Percentiles rank a stretch among this genome's conserved stretches.
phyloP scores from a whole-genome alignment of 2,329 filamentous ascomycete species.

The Exophiala alcalophila region DNA sequence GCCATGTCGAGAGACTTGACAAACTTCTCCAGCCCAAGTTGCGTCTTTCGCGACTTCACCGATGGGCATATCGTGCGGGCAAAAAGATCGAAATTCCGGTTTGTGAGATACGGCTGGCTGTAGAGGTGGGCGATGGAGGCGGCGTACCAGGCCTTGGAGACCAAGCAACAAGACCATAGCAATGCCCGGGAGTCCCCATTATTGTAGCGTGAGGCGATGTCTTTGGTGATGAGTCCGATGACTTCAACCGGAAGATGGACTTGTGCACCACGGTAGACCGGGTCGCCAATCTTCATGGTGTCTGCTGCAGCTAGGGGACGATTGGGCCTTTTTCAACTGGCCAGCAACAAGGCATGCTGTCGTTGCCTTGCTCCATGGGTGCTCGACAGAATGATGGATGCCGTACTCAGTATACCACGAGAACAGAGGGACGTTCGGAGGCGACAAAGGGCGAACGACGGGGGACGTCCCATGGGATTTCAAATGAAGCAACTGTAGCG shows the following conservation, averaged over 20 bases:
- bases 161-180: slow-evolving; percentile 52
- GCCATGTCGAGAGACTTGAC: slow-evolving; percentile 55
- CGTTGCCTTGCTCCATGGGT: too few species aligned
- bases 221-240: slow-evolving; percentile 15
- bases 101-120: slow-evolving; percentile 48
- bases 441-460: too few species aligned
- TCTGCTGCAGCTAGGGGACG: too few species aligned
- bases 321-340: too few species aligned
- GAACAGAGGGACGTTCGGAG: too few species aligned
- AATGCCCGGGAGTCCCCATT: slow-evolving; percentile 42
- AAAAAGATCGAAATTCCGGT: slow-evolving; percentile 54
- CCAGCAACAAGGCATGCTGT: too few species aligned
- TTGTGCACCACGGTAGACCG: slow-evolving; percentile 17
- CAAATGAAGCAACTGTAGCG: too few species aligned
- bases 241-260: slow-evolving; percentile 26
- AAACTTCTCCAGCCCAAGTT: slow-evolving; percentile 41
- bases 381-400: too few species aligned
- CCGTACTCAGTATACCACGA: too few species aligned
- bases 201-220: slow-evolving; percentile 7
- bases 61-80: slow-evolving; percentile 54
- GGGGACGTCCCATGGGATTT: too few species aligned
- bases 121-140: slow-evolving; percentile 54
- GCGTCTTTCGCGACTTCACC: slow-evolving; percentile 41
- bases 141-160: slow-evolving; percentile 57
- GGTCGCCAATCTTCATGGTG: slow-evolving; percentile 26